Evolutionary conservation across 1,284 basidiomycete species (phyloP).

Genomic region (Fistulina hepatica): DNA sequence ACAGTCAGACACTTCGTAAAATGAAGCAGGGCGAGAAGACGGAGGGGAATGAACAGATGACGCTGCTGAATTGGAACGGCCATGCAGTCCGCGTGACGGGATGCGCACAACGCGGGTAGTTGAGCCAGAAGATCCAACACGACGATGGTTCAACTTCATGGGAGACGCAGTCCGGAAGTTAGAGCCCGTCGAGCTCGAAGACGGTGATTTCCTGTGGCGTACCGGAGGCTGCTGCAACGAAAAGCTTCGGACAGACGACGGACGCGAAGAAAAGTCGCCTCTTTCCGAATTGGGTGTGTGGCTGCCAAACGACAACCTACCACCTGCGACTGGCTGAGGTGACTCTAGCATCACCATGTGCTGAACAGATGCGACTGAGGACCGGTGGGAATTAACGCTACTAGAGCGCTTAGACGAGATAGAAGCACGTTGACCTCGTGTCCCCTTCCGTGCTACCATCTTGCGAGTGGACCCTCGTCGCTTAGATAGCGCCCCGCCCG

Average conservation of each 20-base stretch:
- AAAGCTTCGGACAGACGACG: conserved; percentile 64
- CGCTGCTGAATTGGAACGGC: conserved; percentile 59
- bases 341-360: conserved; percentile 45
- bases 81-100: conserved; percentile 34
- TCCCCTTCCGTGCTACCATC: conserved; percentile 15
- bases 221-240: conserved; percentile 43
- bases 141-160: conserved; percentile 57
- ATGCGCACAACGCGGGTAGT: conserved; percentile 70
- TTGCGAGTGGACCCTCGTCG: conserved; percentile 31
- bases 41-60: conserved; percentile 61
- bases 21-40: conserved; percentile 64
- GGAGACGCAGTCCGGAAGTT: conserved; percentile 55
- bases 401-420: conserved; percentile 68
- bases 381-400: conserved; percentile 70
- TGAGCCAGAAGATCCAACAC: conserved; percentile 55
- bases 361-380: conserved; percentile 59
- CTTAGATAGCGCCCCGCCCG: conserved; percentile 29
- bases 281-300: conserved; percentile 72
- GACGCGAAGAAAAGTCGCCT: conserved; percentile 61
- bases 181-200: conserved; percentile 62
- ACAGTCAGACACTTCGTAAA: conserved; percentile 48
- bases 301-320: conserved; percentile 50
- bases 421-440: conserved; percentile 48
- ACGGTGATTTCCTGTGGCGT: conserved; percentile 67
- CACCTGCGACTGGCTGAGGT: conserved; percentile 39